phyloP scores from a whole-genome alignment of 495 filamentous ascomycete genomes.

The Astrothelium subdiscretum region DNA sequence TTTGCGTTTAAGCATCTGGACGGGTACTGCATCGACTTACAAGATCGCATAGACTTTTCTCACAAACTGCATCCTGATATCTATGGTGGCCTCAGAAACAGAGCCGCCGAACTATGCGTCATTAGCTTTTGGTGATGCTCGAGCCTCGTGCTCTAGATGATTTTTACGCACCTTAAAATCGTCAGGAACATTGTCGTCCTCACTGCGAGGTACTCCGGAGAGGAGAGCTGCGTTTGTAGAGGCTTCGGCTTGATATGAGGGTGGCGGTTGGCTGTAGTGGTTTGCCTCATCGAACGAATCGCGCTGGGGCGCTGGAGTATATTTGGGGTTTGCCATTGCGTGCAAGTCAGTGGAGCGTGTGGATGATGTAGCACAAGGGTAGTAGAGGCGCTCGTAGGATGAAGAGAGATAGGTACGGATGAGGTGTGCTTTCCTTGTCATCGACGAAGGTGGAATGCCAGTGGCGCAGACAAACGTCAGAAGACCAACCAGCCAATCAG shows the following conservation, averaged over 20 bases:
- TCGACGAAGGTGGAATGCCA: neutral
- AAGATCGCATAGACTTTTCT: constrained; percentile 85
- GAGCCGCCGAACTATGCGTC: constrained; percentile 64
- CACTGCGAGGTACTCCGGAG: constrained; percentile 55
- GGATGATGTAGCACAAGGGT: neutral
- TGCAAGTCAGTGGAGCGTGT: neutral
- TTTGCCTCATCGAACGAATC: constrained; percentile 30
- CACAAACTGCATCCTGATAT: constrained; percentile 95
- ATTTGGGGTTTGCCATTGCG: constrained; percentile 25
- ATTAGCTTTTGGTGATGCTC: neutral
- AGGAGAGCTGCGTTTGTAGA: constrained; percentile 41
- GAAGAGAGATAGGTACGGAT: neutral
- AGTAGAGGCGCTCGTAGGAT: neutral
- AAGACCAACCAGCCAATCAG: neutral
- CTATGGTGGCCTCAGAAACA: constrained; percentile 77
- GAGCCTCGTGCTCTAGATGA: neutral
- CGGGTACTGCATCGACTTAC: constrained; percentile 33
- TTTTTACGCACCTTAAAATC: constrained; percentile 73
- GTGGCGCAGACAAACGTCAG: neutral
- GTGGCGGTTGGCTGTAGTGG: constrained; percentile 71
- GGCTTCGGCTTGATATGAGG: constrained; percentile 56
- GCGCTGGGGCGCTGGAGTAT: constrained; percentile 29
- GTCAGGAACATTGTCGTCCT: constrained; percentile 86
- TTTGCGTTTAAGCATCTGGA: neutral
- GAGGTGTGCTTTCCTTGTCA: neutral